Evolutionary conservation across 2,329 filamentous ascomycete species (phyloP).

Genomic region (Bipolaris zeicola): DNA sequence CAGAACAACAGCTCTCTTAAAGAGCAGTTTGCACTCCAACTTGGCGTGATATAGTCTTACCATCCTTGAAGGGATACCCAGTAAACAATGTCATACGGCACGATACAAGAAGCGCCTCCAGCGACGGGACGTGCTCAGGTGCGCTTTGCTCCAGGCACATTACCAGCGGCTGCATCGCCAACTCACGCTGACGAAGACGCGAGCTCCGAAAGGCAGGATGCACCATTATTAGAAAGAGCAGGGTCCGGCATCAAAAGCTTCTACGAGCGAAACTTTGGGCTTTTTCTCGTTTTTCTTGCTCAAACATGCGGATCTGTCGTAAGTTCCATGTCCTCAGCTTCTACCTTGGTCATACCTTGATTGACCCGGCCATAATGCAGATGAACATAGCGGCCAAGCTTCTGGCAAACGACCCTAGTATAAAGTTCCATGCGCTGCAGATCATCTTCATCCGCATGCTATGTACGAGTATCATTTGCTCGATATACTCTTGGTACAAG

Average conservation of each 20-base stretch:
- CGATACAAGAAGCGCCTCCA: background rate
- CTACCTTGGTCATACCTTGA: background rate
- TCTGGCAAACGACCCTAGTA: conserved; percentile 31
- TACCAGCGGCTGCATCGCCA: background rate
- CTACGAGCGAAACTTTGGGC: conserved; percentile 32
- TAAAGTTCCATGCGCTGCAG: conserved; percentile 45
- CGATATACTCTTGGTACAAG: conserved; percentile 72
- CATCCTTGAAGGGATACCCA: background rate
- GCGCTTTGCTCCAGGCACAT: background rate
- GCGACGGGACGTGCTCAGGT: background rate
- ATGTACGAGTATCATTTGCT: conserved; percentile 69
- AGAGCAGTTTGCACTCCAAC: background rate
- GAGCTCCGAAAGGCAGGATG: background rate
- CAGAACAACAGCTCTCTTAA: too few relatives aligned
- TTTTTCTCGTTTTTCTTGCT: conserved; percentile 32
- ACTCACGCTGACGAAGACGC: background rate
- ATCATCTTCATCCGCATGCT: conserved; percentile 79
- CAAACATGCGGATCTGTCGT: conserved; percentile 48
- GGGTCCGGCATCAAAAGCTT: conserved; percentile 17
- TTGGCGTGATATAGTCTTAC: background rate
- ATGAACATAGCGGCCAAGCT: conserved; percentile 37
- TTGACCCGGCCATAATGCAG: background rate
- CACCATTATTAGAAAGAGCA: conserved; percentile 1
- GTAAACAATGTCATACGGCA: background rate
- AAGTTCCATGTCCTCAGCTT: background rate